Conservation (phyloP, 208 protist species). For the Kentomonas sorsogonicus region DNA sequence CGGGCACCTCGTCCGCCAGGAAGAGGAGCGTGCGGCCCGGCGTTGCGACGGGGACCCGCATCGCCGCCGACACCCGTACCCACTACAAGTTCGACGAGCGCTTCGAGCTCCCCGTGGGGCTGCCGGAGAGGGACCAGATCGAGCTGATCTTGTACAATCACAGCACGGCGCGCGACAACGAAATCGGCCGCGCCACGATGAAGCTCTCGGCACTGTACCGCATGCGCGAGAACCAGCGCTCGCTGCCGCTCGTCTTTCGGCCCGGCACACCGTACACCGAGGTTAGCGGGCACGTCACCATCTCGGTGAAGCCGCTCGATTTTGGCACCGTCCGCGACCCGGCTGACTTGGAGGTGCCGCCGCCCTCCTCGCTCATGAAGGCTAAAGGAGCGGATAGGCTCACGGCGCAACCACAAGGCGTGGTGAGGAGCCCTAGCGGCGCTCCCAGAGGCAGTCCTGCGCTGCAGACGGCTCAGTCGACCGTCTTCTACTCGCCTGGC, state of each 20-base stretch:
- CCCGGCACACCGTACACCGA: too few species aligned
- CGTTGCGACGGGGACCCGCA: conserved; percentile 39
- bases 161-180: conserved; percentile 17
- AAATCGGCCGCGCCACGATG: conserved; percentile 54
- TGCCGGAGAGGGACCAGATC: conserved; percentile 63
- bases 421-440: too few species aligned
- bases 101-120: conserved; percentile 54
- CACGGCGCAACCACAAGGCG: too few species aligned
- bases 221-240: conserved; percentile 23
- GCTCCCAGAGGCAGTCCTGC: too few species aligned
- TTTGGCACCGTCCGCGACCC: background rate
- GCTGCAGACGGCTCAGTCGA: too few species aligned
- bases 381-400: too few species aligned
- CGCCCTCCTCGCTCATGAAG: too few species aligned
- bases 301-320: conserved; percentile 16
- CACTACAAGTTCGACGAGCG: conserved; percentile 62
- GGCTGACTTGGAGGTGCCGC: too few species aligned
- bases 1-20: too few species aligned
- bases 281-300: conserved; percentile 28
- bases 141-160: conserved; percentile 54
- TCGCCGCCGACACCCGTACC: conserved; percentile 22
- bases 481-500: too few species aligned
- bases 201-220: conserved; percentile 26
- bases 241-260: conserved; percentile 66
- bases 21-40: too few species aligned